Percentiles rank a stretch among this genome's conserved stretches.
Evolutionary conservation across 2,329 filamentous ascomycete species (phyloP).

Genomic region (Fusarium sp.): DNA sequence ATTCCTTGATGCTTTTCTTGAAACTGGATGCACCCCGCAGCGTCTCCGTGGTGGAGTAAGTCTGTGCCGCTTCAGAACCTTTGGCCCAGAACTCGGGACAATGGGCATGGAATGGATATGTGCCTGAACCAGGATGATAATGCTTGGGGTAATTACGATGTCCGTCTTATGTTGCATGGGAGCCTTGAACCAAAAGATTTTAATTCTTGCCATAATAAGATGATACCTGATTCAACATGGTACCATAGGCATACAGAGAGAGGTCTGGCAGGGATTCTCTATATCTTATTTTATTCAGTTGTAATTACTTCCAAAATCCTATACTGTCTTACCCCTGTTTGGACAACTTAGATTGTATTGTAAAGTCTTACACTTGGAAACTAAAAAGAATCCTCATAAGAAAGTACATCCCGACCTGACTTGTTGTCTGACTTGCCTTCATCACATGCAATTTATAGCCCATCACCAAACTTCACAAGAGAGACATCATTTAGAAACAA

Average conservation of each 20-base stretch:
- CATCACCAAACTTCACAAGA: neutral
- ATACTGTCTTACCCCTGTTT: too few species aligned
- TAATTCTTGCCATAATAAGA: neutral
- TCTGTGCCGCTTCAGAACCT: constrained; percentile 18
- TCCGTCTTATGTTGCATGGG: constrained; percentile 23
- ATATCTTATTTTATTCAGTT: too few species aligned
- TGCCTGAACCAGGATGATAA: constrained; percentile 3
- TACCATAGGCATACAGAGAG: neutral
- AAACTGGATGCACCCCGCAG: constrained; percentile 44
- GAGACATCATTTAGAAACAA: neutral
- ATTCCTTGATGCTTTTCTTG: constrained; percentile 13
- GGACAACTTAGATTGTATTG: too few species aligned
- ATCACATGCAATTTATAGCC: neutral
- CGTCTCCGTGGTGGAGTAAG: constrained; percentile 35
- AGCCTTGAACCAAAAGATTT: neutral
- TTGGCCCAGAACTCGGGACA: constrained; percentile 22
- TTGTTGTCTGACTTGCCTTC: neutral
- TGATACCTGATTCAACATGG: neutral
- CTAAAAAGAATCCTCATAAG: too few species aligned
- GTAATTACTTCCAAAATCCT: too few species aligned
- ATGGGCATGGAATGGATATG: constrained; percentile 10
- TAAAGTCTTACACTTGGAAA: too few species aligned
- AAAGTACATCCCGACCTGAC: too few species aligned
- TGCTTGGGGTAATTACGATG: constrained; percentile 26
- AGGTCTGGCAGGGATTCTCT: too few species aligned